A percentile compares a stretch with the other conserved stretches of the same genome.
These are phyloP conservation scores for Rhodotorula diobovata DNA, from an alignment of 768 basidiomycete species.

Conservation along the genomic window DNA sequence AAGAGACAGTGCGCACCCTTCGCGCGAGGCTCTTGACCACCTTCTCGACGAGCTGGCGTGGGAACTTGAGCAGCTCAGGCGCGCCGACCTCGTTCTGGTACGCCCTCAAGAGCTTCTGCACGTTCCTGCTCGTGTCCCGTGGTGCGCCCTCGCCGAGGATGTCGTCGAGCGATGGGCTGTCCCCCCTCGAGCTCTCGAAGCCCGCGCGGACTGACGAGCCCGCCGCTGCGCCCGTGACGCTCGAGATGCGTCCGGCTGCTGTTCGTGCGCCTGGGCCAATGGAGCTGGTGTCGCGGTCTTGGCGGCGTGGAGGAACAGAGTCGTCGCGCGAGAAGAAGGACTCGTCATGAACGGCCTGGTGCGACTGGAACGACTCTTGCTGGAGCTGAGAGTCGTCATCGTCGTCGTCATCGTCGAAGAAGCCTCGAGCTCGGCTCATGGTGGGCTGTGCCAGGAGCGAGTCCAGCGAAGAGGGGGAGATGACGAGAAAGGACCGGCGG, in stretches of 20 bases:
- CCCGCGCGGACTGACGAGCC: slow-evolving; percentile 9
- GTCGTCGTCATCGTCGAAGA: slow-evolving; percentile 33
- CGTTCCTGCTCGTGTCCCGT: slow-evolving; percentile 18
- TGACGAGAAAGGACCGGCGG: no score
- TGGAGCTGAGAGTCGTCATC: slow-evolving; percentile 8
- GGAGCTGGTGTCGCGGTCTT: slow-evolving; percentile 2
- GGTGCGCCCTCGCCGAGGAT: slow-evolving; percentile 8
- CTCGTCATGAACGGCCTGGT: slow-evolving; percentile 1
- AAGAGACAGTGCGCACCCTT: slow-evolving; percentile 16
- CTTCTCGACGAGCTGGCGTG: slow-evolving; percentile 22
- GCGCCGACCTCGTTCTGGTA: slow-evolving; percentile 40
- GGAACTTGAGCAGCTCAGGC: slow-evolving; percentile 37
- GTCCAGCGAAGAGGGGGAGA: not conserved
- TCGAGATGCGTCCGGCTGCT: not conserved
- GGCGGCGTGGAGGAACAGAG: not conserved
- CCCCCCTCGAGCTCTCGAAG: slow-evolving; percentile 19
- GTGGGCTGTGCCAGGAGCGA: not conserved
- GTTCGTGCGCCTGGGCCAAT: not conserved
- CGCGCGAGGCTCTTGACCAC: slow-evolving; percentile 30
- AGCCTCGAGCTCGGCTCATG: slow-evolving; percentile 8
- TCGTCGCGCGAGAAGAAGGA: slow-evolving; percentile 4
- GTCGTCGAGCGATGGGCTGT: slow-evolving; percentile 26
- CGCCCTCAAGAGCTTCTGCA: slow-evolving; percentile 36
- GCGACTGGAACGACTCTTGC: slow-evolving; percentile 8
- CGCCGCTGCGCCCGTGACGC: slow-evolving; percentile 14